Evolutionary conservation across 148 eudicot genomes (phyloP), one percentile per base, ranked within the genome.

Genomic region (Rhododendron ferrugineum): DNA sequence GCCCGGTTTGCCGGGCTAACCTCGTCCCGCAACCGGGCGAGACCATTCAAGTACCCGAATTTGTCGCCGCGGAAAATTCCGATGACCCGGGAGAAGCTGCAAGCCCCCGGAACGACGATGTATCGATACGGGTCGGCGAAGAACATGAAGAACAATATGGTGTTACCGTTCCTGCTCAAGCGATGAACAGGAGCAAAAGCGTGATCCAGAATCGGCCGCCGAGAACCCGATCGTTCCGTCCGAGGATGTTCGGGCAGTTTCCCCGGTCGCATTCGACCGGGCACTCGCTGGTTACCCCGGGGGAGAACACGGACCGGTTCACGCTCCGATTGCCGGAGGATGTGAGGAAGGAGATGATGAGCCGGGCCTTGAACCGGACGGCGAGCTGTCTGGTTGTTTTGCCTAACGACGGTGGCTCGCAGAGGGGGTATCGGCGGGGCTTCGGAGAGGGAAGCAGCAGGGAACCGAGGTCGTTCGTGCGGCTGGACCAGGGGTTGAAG

Each of bases 221-320:
- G 4, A 87, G 87, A 60, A 64, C 86, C 9, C 40, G 82, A 30
- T 89, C 93, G 2, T 82, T 91, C 26, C 80, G 85, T 66, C 28
- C 86, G 7, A 85, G 73, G 78, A 40, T 90, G 74, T 66, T 87
- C 32, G 83, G 86, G 78, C 89, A 85, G 22, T 87, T 87, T 54
- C 84, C 86, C 3, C 83, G 92, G 82, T 93, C 93, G 26, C 91
- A 90, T 62, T 90, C 95, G 36, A 92, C 95, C 49, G 95, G 94
- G 8, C 91, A 92, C 78, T 88, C 92, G 84, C 50, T 89, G 68
- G 92, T 89, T 0, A 87, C 85, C 82, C 91, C 86, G 72, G 92
- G 90, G 46, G 89, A 87, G 50, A 85, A 88, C 86, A 82, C 86
- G 77, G 93, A 91, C 60, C 85, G 92, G 87, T 91, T 82, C 75